Percentiles rank a stretch among this genome's conserved stretches.
Conservation (phyloP, 257 asterid species). For the Linderniella brevidens region DNA sequence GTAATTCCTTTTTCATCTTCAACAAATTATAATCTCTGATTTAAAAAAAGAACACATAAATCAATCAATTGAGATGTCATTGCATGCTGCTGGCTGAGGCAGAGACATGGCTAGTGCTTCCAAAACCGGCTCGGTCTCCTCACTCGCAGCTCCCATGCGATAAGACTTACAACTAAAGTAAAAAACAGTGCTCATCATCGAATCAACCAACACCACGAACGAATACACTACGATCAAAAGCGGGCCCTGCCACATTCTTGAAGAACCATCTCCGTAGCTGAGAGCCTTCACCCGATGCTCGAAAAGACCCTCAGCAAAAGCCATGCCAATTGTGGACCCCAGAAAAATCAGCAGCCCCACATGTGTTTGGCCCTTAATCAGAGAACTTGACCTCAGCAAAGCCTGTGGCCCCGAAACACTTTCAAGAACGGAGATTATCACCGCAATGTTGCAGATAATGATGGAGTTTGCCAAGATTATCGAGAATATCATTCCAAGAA, state of each 20-base stretch:
- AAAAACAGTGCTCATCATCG: slow-evolving; percentile 85
- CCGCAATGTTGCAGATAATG: slow-evolving; percentile 59
- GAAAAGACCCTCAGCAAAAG: slow-evolving; percentile 77
- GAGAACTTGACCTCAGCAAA: slow-evolving; percentile 58
- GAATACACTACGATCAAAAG: slow-evolving; percentile 75
- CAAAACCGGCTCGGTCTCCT: slow-evolving; percentile 35
- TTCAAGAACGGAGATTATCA: slow-evolving; percentile 80
- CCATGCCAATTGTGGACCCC: slow-evolving; percentile 79
- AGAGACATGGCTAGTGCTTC: slow-evolving; percentile 21
- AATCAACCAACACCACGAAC: slow-evolving; percentile 60
- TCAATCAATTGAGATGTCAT: no score
- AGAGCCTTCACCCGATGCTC: slow-evolving; percentile 86
- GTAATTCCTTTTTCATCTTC: no score
- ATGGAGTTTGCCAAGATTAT: slow-evolving; percentile 59
- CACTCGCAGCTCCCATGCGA: slow-evolving; percentile 47
- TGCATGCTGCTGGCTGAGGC: no score
- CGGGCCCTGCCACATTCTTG: slow-evolving; percentile 94
- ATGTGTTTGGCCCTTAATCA: slow-evolving; percentile 75
- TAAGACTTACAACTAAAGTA: slow-evolving; percentile 89
- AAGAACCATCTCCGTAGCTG: slow-evolving; percentile 86
- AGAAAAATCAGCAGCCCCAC: slow-evolving; percentile 85
- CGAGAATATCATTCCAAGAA: slow-evolving; percentile 53
- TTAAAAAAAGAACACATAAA: no score
- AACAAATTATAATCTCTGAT: no score
- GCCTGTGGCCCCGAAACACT: slow-evolving; percentile 76